These are phyloP conservation scores for Quercus gilva DNA, from an alignment of 306 rosid species.

Conservation along the genomic window DNA sequence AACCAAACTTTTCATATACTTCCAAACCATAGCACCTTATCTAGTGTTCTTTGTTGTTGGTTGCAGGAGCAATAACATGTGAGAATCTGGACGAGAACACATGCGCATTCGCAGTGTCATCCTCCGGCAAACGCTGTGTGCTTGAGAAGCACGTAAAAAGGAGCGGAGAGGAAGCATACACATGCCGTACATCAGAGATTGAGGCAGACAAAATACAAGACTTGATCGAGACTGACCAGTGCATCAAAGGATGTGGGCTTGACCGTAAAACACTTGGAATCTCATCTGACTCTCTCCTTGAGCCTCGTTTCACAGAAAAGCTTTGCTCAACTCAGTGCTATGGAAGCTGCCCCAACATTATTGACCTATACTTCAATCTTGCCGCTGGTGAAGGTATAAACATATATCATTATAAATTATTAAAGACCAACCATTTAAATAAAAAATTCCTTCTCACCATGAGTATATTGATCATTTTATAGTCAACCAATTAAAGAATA, in stretches of 20 bases:
- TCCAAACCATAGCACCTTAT: background rate
- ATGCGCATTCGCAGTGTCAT: conserved; percentile 77
- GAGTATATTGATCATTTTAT: background rate
- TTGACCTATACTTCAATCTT: conserved; percentile 78
- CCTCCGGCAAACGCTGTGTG: conserved; percentile 65
- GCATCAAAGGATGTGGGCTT: conserved; percentile 67
- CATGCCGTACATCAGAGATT: conserved; percentile 66
- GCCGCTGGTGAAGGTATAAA: conserved; percentile 83
- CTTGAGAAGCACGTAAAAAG: conserved; percentile 69
- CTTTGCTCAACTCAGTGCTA: conserved; percentile 78
- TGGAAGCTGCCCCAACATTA: conserved; percentile 58
- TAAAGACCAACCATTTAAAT: no score
- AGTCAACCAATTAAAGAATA: background rate
- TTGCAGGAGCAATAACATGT: conserved; percentile 50
- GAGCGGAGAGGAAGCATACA: conserved; percentile 64
- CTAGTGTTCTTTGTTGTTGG: background rate
- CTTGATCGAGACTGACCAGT: conserved; percentile 56
- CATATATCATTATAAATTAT: background rate
- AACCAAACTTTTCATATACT: background rate
- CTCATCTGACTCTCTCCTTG: conserved; percentile 73
- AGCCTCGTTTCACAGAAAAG: conserved; percentile 50
- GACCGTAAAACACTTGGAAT: conserved; percentile 66
- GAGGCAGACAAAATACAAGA: conserved; percentile 65
- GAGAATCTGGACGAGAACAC: conserved; percentile 50
- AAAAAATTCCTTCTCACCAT: no score